Percentiles rank a stretch among this genome's conserved stretches.
phyloP scores from a whole-genome alignment of 192 early-diverging fungal genomes.

The Backusella mclennaniae region DNA sequence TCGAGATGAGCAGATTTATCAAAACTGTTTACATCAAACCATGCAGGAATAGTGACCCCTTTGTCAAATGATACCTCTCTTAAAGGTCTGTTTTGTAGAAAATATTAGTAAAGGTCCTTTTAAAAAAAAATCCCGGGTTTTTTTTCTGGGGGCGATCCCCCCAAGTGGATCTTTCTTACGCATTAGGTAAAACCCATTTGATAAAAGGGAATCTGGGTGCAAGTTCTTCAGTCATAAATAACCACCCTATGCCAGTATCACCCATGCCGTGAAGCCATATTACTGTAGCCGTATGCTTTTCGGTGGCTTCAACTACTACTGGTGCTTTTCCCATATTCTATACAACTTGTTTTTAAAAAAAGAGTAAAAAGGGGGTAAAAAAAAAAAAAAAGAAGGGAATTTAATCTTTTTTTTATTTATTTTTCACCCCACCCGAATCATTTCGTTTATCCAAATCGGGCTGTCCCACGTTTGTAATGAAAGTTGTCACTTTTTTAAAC shows the following conservation, averaged over 20 bases:
- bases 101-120: neutral
- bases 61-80: conserved; percentile 72
- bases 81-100: conserved; percentile 33
- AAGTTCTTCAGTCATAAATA: conserved; percentile 53
- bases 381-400: neutral
- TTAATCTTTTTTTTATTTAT: neutral
- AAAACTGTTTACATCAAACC: conserved; percentile 81
- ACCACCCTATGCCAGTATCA: conserved; percentile 60
- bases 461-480: neutral
- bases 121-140: neutral
- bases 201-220: conserved; percentile 63
- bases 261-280: conserved; percentile 60
- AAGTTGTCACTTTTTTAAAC: neutral
- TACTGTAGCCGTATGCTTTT: conserved; percentile 56
- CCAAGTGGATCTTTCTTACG: conserved; percentile 39
- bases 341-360: neutral
- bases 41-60: conserved; percentile 48
- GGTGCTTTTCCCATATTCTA: neutral
- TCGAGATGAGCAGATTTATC: conserved; percentile 37
- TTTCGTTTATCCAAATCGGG: neutral
- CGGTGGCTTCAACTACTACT: conserved; percentile 5
- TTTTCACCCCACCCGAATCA: neutral
- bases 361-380: neutral
- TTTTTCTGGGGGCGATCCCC: neutral
- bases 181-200: conserved; percentile 91